Base-by-base conservation (phyloP, 179 eudicot species). In the Gypsophila paniculata region DNA sequence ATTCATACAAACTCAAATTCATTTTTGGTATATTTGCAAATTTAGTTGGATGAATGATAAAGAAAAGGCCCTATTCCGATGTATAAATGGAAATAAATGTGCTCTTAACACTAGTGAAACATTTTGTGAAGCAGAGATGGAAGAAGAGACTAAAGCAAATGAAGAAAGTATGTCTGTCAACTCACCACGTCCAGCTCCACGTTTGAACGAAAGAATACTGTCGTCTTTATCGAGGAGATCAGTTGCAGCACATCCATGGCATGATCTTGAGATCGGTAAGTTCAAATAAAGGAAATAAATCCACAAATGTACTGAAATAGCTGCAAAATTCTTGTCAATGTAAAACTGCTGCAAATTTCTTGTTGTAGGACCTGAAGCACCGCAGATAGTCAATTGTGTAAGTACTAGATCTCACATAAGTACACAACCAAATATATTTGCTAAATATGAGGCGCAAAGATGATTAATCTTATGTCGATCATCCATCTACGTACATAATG, bases 191-290 rank as follows among this genome's bases (percentile, higher is more conserved):
- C 77, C 77, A 13, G 81, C 79, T 5, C 77, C 83, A 63, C 66
- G 75, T 42, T 74, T 88, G 76, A 88, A 88, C 36, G 85, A 86
- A 71, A 84, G 90, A 72, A 88, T 88, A 62, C 81, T 86, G 34
- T 88, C 90, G 0, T 81, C 93, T 9, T n/a, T 88, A 62, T 86
- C 93, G 0, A 83, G 82, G 83, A 76, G 90, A 75, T 80, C 90
- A 0, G 87, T 88, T 18, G 93, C 93, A 0, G 93, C 93, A 65
- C 93, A 88, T 79, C 93, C 93, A 60, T 88, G 93, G 90, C 93
- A 88, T 70, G 93, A 88, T 83, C 88, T 88, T 59, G 93, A 88
- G 74, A 75, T 83, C 9, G 93, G 90, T 86, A 78, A 3, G 71
- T 59, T 23, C 25, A 13, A 23, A 23, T 55, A 11, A 46, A 0